Evolutionary conservation across 2,329 filamentous ascomycete species (phyloP).

Genomic region (Daldinia sp.): DNA sequence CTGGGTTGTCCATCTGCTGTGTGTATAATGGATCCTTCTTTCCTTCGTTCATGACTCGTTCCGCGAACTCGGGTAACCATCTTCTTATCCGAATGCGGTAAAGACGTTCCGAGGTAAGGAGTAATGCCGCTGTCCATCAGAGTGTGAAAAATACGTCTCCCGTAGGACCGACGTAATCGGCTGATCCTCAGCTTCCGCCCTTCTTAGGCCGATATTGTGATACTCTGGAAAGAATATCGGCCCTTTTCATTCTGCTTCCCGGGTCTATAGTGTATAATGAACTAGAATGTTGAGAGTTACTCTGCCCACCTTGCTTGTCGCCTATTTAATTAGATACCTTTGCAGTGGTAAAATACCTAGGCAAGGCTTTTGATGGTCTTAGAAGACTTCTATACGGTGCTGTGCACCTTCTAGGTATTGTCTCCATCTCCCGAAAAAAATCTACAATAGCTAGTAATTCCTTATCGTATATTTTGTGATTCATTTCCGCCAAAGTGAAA

Average conservation of each 20-base stretch:
- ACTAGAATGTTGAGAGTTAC: not conserved
- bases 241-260: not conserved
- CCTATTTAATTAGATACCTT: not conserved
- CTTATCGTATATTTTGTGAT: constrained; percentile 11
- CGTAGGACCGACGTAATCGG: not conserved
- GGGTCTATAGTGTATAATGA: not conserved
- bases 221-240: not conserved
- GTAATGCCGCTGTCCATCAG: not conserved
- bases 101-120: not conserved
- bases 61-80: not conserved
- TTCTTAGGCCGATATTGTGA: constrained; percentile 1
- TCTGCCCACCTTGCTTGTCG: not conserved
- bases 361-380: not conserved
- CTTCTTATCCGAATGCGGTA: not conserved
- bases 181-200: not conserved
- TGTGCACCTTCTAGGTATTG: not conserved
- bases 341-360: not conserved
- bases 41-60: not conserved
- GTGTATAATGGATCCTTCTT: not conserved
- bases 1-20: not conserved
- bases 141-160: not conserved
- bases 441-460: not conserved
- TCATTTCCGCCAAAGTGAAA: not conserved
- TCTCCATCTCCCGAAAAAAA: not conserved
- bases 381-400: constrained; percentile 1